A percentile compares a stretch with the other conserved stretches of the same genome.
Conservation (phyloP, 2,329 filamentous ascomycete genomes). For the Metarhizium sp. region DNA sequence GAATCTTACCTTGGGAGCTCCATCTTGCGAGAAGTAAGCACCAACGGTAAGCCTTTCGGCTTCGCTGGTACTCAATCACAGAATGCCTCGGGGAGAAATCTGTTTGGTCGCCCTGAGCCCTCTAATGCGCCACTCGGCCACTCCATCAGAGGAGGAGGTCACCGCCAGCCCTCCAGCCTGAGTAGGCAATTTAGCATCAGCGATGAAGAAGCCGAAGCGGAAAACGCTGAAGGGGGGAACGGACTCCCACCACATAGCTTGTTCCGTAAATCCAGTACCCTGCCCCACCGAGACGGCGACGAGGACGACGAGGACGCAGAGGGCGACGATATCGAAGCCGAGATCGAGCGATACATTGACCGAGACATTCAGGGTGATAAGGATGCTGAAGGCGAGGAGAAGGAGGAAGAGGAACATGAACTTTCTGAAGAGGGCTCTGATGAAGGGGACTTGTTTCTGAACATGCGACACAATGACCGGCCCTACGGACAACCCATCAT, state of each 20-base stretch:
- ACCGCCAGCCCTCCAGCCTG: conserved; percentile 40
- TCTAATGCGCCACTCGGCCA: conserved; percentile 37
- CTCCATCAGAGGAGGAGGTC: conserved; percentile 33
- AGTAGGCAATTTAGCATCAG: conserved; percentile 30
- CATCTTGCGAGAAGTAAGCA: conserved; percentile 33
- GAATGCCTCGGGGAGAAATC: conserved; percentile 21
- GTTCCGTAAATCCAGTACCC: conserved; percentile 19
- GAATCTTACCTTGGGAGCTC: conserved; percentile 46
- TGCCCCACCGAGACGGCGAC: conserved; percentile 6
- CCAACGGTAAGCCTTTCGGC: conserved; percentile 27
- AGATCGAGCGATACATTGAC: conserved; percentile 27
- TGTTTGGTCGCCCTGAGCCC: conserved; percentile 27
- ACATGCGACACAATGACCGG: conserved; percentile 34
- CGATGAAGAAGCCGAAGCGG: conserved; percentile 21
- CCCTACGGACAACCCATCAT: conserved; percentile 28
- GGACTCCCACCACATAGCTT: conserved; percentile 24
- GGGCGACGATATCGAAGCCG: conserved; percentile 22
- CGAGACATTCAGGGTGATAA: conserved; percentile 28
- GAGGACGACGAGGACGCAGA: conserved; percentile 16
- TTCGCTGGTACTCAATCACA: conserved; percentile 25
- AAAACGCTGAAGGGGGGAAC: conserved; percentile 24
- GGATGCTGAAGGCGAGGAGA: conserved; percentile 24
- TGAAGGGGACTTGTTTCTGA: conserved; percentile 40
- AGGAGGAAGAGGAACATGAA: conserved; percentile 23
- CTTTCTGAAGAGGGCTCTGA: conserved; percentile 30